phyloP scores from a whole-genome alignment of 2,329 filamentous ascomycete species.

The Pseudogymnoascus sp. region DNA sequence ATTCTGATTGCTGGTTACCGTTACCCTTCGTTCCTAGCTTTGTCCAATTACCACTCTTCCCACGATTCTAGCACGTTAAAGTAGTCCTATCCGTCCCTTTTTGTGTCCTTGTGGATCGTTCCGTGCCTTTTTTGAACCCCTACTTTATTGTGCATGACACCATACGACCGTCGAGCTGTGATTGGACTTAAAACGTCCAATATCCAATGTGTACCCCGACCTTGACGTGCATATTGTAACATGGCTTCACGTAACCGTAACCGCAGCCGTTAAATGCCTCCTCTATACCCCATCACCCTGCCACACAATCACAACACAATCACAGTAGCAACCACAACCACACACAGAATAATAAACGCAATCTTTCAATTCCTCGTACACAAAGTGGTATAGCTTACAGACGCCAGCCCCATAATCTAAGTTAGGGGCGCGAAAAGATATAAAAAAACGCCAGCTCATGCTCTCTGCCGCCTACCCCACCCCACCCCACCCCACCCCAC shows the following conservation, averaged over 20 bases:
- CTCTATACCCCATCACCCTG: not conserved
- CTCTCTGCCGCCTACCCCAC: not conserved
- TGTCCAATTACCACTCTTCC: not conserved
- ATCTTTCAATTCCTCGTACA: constrained; percentile 7
- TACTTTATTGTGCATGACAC: not conserved
- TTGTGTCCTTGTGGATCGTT: not conserved
- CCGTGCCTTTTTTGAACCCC: constrained; percentile 4
- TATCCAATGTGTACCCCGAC: not conserved
- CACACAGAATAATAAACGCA: not conserved
- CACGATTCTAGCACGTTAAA: not conserved
- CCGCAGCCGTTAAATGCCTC: not conserved
- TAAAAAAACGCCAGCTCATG: constrained; percentile 2
- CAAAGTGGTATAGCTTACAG: constrained; percentile 7
- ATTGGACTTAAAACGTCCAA: not conserved
- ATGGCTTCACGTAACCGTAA: not conserved
- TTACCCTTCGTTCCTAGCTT: not conserved
- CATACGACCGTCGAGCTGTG: not conserved
- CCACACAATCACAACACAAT: not conserved
- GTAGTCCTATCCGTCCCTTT: not conserved
- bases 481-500: no score
- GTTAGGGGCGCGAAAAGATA: constrained; percentile 2
- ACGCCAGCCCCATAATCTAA: constrained; percentile 6
- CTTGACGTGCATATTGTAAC: not conserved
- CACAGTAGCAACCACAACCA: not conserved
- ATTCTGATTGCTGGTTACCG: not conserved